Conservation (phyloP, 192 early-diverging fungal genomes). For the Spinellus fusiger region DNA sequence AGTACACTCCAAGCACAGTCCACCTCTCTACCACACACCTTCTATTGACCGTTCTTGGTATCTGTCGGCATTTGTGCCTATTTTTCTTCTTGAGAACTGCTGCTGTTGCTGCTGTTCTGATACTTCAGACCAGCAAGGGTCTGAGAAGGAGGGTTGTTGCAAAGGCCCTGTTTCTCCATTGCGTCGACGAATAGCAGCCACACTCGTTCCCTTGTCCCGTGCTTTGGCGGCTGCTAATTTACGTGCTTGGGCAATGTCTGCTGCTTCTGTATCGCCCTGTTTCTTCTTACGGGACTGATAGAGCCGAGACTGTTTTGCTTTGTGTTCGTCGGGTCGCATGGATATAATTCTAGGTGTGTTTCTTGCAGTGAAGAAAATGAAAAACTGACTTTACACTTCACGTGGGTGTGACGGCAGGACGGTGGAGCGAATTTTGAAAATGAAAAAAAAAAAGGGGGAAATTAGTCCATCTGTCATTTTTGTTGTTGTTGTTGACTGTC, state of each 20-base stretch:
- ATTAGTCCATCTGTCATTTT: too few species aligned
- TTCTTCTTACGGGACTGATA: constrained; percentile 25
- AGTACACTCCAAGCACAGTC: background rate
- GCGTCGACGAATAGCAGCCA: constrained; percentile 21
- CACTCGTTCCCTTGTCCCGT: constrained; percentile 13
- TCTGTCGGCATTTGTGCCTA: constrained; percentile 18
- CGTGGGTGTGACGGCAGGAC: too few species aligned
- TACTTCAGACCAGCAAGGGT: background rate
- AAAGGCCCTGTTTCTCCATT: constrained; percentile 26
- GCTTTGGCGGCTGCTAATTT: background rate
- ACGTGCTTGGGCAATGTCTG: constrained; percentile 14
- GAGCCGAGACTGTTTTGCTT: constrained; percentile 24
- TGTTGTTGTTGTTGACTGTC: too few species aligned
- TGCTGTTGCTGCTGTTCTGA: background rate
- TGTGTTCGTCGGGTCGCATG: constrained; percentile 32
- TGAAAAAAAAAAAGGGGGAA: too few species aligned
- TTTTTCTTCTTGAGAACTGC: constrained; percentile 17
- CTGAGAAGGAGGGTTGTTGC: background rate
- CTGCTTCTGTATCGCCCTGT: constrained; percentile 17
- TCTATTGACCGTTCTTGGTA: constrained; percentile 21
- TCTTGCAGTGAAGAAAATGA: too few species aligned
- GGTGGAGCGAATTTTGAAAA: too few species aligned
- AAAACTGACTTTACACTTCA: too few species aligned
- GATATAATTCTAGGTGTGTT: too few species aligned
- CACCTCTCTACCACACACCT: constrained; percentile 12